These are phyloP conservation scores for Dacryopinax primogenitus DNA, from an alignment of 768 basidiomycete species.

Conservation along the genomic window DNA sequence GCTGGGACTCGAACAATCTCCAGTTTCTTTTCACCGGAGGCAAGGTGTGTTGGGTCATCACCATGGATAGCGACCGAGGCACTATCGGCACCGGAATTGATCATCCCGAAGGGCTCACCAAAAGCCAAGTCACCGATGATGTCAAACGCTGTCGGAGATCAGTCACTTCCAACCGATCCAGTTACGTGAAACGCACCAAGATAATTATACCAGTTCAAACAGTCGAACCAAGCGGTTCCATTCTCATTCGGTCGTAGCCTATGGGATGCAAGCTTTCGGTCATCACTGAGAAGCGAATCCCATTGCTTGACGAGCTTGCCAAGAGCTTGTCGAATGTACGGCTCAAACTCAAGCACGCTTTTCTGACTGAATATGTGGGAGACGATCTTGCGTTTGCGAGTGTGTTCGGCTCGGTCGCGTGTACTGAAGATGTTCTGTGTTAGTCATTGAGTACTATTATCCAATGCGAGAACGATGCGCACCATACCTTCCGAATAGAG, in stretches of 20 bases:
- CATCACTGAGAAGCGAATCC: constrained; percentile 52
- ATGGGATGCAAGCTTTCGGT: constrained; percentile 41
- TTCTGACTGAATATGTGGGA: constrained; percentile 77
- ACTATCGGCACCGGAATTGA: constrained; percentile 55
- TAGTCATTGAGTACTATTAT: not conserved
- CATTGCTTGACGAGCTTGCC: constrained; percentile 52
- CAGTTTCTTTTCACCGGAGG: constrained; percentile 15
- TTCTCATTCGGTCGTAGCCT: constrained; percentile 47
- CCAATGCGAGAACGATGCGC: constrained; percentile 22
- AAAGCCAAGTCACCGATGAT: constrained; percentile 80
- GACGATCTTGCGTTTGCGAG: constrained; percentile 84
- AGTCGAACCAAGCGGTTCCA: constrained; percentile 61
- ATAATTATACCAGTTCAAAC: constrained; percentile 17
- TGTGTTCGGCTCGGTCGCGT: constrained; percentile 61
- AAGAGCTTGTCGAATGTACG: constrained; percentile 54
- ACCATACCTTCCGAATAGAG: constrained; percentile 41
- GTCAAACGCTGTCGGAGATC: constrained; percentile 38
- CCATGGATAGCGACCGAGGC: constrained; percentile 46
- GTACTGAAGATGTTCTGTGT: constrained; percentile 57
- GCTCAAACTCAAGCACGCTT: constrained; percentile 75
- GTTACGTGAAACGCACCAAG: not conserved
- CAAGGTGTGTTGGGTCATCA: constrained; percentile 15
- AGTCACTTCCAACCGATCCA: not conserved
- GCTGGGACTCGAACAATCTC: constrained; percentile 57
- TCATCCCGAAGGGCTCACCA: constrained; percentile 82